phyloP scores from a whole-genome alignment of 768 basidiomycete genomes.

The Inosperma sp. region DNA sequence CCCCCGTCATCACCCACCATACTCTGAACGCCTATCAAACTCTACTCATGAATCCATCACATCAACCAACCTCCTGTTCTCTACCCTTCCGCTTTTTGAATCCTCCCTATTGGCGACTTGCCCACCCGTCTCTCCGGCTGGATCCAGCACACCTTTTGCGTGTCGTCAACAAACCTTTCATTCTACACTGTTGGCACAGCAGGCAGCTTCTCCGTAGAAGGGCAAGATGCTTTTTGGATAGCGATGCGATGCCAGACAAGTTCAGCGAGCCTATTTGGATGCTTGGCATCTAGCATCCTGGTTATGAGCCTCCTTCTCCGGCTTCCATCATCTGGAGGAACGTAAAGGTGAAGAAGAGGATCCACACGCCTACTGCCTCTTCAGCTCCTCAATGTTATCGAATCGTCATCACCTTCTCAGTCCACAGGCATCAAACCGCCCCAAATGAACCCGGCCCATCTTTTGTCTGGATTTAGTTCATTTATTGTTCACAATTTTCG shows the following conservation, averaged over 20 bases:
- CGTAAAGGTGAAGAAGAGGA: slow-evolving; percentile 4
- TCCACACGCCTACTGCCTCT: slow-evolving; percentile 14
- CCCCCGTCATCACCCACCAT: no score
- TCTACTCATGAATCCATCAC: no score
- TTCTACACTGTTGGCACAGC: no score
- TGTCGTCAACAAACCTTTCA: slow-evolving; percentile 67
- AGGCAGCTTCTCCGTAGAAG: slow-evolving; percentile 31
- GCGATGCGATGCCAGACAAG: slow-evolving; percentile 76
- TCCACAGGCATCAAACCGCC: slow-evolving; percentile 26
- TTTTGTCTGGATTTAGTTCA: slow-evolving; percentile 79
- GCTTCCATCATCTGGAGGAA: slow-evolving; percentile 10
- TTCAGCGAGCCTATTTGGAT: slow-evolving; percentile 86
- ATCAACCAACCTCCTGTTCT: no score
- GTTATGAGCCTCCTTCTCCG: slow-evolving; percentile 79
- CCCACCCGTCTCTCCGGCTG: slow-evolving; percentile 74
- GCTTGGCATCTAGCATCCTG: no score
- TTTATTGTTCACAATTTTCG: no score
- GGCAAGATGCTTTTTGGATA: slow-evolving; percentile 67
- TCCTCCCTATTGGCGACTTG: slow-evolving; percentile 57
- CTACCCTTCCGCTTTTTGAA: no score
- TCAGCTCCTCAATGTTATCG: no score
- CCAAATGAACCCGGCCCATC: slow-evolving; percentile 32
- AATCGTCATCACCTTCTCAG: no score
- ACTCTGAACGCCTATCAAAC: no score
- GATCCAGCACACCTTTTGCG: slow-evolving; percentile 72